These are phyloP conservation scores for Pseudocercospora musae DNA, from an alignment of 2,329 filamentous ascomycete species.

Conservation along the genomic window DNA sequence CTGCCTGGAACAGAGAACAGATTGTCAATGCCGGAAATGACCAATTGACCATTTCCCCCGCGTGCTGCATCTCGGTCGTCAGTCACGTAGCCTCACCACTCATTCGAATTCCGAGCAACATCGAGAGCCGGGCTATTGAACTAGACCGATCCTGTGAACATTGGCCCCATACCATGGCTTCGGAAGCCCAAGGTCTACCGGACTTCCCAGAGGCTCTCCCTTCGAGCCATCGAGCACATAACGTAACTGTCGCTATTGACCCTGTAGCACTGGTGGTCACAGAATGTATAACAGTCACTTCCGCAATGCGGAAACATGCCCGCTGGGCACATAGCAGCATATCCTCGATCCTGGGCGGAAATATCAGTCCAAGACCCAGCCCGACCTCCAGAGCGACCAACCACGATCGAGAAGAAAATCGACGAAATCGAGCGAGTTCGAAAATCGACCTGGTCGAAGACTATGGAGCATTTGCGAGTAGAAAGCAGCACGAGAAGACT, in stretches of 20 bases:
- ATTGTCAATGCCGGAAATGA: not conserved
- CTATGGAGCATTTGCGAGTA: constrained; percentile 1
- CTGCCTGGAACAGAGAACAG: not conserved
- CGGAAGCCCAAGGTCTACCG: not conserved
- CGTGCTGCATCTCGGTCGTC: not conserved
- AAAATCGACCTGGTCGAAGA: constrained; percentile 34
- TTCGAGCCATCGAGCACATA: constrained; percentile 1
- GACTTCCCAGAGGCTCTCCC: not conserved
- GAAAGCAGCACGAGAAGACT: not conserved
- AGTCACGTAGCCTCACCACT: not conserved
- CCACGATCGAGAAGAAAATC: constrained; percentile 31
- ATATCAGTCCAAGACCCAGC: constrained; percentile 16
- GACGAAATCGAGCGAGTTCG: constrained; percentile 28
- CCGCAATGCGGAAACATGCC: constrained; percentile 95
- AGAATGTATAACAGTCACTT: constrained; percentile 98
- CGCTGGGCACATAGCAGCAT: constrained; percentile 95
- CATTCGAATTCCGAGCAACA: not conserved
- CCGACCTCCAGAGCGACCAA: constrained; percentile 16
- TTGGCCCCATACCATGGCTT: not conserved
- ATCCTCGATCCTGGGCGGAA: constrained; percentile 77
- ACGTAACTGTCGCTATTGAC: constrained; percentile 36
- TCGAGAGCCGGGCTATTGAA: not conserved
- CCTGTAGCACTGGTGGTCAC: constrained; percentile 72
- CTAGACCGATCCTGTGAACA: not conserved
- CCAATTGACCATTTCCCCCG: not conserved